Percentiles rank a stretch among this genome's conserved stretches.
phyloP scores from a whole-genome alignment of 1,139 yeast genomes.

The Spathaspora jeffriesii region DNA sequence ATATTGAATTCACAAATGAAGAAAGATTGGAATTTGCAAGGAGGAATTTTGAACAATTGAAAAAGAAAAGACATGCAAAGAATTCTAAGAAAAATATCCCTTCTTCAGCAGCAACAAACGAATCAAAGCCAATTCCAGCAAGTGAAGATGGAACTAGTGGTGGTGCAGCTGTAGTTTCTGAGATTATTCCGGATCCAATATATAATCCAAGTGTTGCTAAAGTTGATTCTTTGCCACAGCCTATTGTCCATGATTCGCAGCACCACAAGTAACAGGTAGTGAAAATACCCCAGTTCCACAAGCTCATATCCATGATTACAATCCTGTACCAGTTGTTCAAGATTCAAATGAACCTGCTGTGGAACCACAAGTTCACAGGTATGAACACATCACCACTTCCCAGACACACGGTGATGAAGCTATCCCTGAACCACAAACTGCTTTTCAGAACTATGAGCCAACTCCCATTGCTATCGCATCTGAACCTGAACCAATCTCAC shows the following conservation, averaged over 20 bases:
- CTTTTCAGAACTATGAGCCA: neutral
- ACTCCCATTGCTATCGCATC: neutral
- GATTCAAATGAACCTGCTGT: neutral
- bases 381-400: neutral
- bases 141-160: neutral
- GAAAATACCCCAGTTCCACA: neutral
- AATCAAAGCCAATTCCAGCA: neutral
- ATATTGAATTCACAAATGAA: constrained; percentile 40
- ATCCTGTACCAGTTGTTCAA: neutral
- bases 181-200: neutral
- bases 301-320: neutral
- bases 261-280: neutral
- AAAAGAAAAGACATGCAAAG: constrained; percentile 49
- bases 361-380: neutral
- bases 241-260: neutral
- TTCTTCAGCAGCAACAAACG: neutral
- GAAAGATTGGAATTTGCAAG: constrained; percentile 66
- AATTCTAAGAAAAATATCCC: constrained; percentile 13
- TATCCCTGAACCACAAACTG: neutral
- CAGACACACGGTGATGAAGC: neutral
- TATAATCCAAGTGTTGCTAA: neutral
- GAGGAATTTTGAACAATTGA: constrained; percentile 62
- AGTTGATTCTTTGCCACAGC: neutral
- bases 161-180: neutral
- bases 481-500: too few relatives aligned